Conservation (phyloP, 257 asterid genomes). For the Mentha longifolia region DNA sequence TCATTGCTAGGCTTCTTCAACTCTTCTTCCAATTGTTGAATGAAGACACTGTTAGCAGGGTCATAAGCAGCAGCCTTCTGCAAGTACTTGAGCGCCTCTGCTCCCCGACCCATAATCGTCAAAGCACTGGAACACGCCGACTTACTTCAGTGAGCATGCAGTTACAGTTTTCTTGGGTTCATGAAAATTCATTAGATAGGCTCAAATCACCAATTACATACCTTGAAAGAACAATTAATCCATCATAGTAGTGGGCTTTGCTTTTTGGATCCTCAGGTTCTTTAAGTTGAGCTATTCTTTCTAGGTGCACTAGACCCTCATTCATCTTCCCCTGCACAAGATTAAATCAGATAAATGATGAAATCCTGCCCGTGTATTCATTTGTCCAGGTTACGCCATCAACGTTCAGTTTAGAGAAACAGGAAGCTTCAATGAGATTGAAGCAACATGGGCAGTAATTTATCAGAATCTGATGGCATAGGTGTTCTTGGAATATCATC, state of each 20-base stretch:
- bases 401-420: conserved; percentile 5
- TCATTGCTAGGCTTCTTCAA: conserved; percentile 55
- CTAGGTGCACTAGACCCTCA: conserved; percentile 77
- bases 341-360: background rate
- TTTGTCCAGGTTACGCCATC: conserved; percentile 1
- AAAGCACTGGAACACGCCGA: conserved; percentile 51
- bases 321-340: conserved; percentile 64
- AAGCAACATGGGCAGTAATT: background rate
- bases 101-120: conserved; percentile 51
- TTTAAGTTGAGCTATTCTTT: conserved; percentile 68
- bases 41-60: conserved; percentile 48
- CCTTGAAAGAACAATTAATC: conserved; percentile 77
- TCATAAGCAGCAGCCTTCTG: conserved; percentile 62
- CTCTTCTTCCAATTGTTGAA: conserved; percentile 56
- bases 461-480: background rate
- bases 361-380: conserved; percentile 14
- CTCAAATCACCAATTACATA: conserved; percentile 29
- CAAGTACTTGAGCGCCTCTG: conserved; percentile 65
- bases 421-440: conserved; percentile 20
- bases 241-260: conserved; percentile 84
- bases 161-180: background rate
- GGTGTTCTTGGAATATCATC: conserved; percentile 12
- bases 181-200: background rate
- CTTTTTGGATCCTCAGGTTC: conserved; percentile 75
- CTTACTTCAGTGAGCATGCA: conserved; percentile 1